These are phyloP conservation scores for Gossypium schwendimanii DNA, from an alignment of 441 rosid species.

Conservation along the genomic window DNA sequence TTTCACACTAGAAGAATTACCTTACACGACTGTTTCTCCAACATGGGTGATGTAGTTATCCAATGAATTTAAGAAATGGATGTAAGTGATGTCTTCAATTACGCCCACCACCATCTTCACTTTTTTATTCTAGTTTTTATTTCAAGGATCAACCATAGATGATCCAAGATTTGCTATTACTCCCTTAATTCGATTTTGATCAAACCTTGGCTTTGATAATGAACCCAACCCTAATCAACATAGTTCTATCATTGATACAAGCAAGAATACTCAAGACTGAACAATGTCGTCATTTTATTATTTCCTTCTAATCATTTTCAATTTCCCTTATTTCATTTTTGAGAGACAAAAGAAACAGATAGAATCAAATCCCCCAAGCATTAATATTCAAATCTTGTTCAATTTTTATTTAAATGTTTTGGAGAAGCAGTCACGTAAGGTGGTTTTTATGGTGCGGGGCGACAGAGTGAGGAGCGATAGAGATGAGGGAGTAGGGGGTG, in stretches of 20 bases:
- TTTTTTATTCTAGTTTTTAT: neutral
- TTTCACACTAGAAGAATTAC: no score
- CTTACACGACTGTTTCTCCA: no score
- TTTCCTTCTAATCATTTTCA: neutral
- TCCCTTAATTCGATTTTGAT: neutral
- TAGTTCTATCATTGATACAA: neutral
- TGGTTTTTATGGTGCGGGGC: no score
- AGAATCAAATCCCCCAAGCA: neutral
- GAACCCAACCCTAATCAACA: neutral
- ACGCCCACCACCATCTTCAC: constrained; percentile 81
- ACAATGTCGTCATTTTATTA: neutral
- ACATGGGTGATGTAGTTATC: no score
- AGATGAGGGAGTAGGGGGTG: no score
- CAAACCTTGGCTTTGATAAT: no score
- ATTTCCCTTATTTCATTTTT: neutral
- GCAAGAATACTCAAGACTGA: neutral
- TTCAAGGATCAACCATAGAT: neutral
- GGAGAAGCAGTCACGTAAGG: neutral
- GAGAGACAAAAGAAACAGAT: neutral
- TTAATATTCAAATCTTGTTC: no score
- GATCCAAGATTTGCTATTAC: neutral
- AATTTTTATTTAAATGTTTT: neutral
- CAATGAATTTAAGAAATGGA: no score
- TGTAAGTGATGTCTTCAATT: constrained; percentile 31
- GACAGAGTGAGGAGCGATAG: no score